These are phyloP conservation scores for Chaetomidium leptoderma DNA, from an alignment of 495 filamentous ascomycete species.

Conservation along the genomic window DNA sequence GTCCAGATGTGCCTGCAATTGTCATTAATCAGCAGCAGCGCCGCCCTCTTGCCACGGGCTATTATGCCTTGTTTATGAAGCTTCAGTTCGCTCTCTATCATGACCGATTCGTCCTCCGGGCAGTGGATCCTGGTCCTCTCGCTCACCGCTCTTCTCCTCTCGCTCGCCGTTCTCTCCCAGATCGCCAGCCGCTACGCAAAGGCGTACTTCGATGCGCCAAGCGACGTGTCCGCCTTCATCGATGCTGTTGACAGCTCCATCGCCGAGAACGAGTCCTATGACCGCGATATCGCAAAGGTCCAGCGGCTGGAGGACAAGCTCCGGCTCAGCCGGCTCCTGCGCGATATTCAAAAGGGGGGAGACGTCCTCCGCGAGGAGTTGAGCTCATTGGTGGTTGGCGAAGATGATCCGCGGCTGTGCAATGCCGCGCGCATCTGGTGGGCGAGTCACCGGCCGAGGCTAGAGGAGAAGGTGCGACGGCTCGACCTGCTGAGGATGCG, in stretches of 20 bases:
- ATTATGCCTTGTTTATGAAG: conserved; percentile 12
- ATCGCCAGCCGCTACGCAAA: conserved; percentile 40
- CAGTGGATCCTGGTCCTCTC: conserved; percentile 45
- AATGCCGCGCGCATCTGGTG: conserved; percentile 45
- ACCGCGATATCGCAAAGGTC: conserved; percentile 48
- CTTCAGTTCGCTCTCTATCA: conserved; percentile 19
- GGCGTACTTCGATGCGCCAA: conserved; percentile 47
- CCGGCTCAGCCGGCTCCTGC: conserved; percentile 46
- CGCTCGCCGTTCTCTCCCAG: conserved; percentile 41
- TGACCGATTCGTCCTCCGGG: conserved; percentile 39
- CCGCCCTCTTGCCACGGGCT: background rate
- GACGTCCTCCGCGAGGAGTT: conserved; percentile 50
- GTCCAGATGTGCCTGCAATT: conserved; percentile 4
- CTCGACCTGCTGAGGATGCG: conserved; percentile 59
- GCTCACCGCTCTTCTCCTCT: conserved; percentile 47
- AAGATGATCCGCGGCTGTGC: conserved; percentile 40
- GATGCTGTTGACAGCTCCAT: conserved; percentile 48
- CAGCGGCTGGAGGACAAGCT: conserved; percentile 50
- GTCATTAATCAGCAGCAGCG: conserved; percentile 5
- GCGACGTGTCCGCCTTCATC: conserved; percentile 47
- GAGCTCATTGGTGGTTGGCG: conserved; percentile 43
- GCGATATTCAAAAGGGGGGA: conserved; percentile 54
- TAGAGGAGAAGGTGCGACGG: conserved; percentile 51
- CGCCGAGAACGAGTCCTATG: conserved; percentile 52
- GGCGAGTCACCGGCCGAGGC: conserved; percentile 40